Evolutionary conservation across 2,329 filamentous ascomycete species (phyloP), one percentile per base, ranked within the genome.

Genomic region (Fusarium solani-melongenae): DNA sequence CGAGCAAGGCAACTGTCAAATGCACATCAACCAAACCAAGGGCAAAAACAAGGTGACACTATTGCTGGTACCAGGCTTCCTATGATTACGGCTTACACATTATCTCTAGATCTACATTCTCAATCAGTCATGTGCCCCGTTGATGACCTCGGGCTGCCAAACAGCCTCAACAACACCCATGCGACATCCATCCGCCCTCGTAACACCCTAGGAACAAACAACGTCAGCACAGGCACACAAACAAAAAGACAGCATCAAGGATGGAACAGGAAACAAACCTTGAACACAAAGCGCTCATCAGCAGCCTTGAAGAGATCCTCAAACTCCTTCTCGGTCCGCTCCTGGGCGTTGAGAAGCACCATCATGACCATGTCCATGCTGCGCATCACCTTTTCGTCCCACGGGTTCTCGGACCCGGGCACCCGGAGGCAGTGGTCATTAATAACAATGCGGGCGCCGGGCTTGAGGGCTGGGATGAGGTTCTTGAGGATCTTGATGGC

Each of bases 311-410:
- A 89, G 11, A 89, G 70, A 12, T 80, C 78, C 34, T 77, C 74
- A 66, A 88, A 89, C 69, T 88, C 86, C 7, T 78, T 76, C 68
- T 86, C 84, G 4, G 81, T 81, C 10, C 88, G 82, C 79, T 89
- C 88, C 74, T 87, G 84, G 3, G 87, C 83, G 70, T 89, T 89
- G 39, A 88, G 80, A 36, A 88, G 68, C 11, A 83, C 83, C 76
- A 89, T 75, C 87, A 89, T 89, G 4, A 87, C 79, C 70, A 88
- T 76, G 70, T 89, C 87, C 85, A 88, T 88, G 36, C 83, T 82
- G 14, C 84, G 79, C 65, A 87, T 85, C 44, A 87, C 78, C 69
- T 82, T 85, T 73, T 87, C 85, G 67, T 88, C 85, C 83, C 83
- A 86, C 1, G 82, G 75, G 24, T 79, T 81, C 70, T 87, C 84